Evolutionary conservation across 2,329 filamentous ascomycete species (phyloP).

Genomic region (Trichoderma sp.): DNA sequence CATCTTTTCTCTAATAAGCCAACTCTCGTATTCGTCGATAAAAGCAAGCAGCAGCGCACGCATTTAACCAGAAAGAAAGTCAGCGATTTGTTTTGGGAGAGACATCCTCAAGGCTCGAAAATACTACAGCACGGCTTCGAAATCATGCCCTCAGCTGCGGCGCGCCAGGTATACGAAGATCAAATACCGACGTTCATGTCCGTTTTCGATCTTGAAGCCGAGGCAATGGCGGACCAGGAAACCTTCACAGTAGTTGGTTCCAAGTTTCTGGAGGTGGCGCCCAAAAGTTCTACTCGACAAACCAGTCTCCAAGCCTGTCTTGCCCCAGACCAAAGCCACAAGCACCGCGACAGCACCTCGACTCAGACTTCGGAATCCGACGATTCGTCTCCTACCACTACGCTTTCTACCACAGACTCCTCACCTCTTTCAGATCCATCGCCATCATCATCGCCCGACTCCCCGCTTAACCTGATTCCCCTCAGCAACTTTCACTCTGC

Average conservation of each 20-base stretch:
- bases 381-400: constrained; percentile 94
- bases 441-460: constrained; percentile 90
- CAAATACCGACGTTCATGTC: constrained; percentile 78
- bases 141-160: constrained; percentile 65
- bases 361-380: constrained; percentile 81
- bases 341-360: constrained; percentile 76
- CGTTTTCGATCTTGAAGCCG: constrained; percentile 68
- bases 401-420: constrained; percentile 88
- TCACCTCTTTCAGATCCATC: constrained; percentile 88
- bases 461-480: constrained; percentile 74
- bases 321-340: constrained; percentile 59
- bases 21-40: neutral
- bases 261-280: constrained; percentile 55
- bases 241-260: constrained; percentile 59
- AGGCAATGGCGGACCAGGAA: constrained; percentile 57
- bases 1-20: constrained; percentile 10
- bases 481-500: constrained; percentile 70
- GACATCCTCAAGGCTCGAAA: constrained; percentile 5
- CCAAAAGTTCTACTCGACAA: constrained; percentile 44
- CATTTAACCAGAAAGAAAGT: neutral
- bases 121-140: constrained; percentile 14
- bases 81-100: neutral
- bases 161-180: constrained; percentile 66
- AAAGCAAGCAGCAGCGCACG: neutral
- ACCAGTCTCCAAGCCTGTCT: constrained; percentile 47